Evolutionary conservation across 2,329 filamentous ascomycete genomes (phyloP).

Genomic region (Calonectria naviculata): DNA sequence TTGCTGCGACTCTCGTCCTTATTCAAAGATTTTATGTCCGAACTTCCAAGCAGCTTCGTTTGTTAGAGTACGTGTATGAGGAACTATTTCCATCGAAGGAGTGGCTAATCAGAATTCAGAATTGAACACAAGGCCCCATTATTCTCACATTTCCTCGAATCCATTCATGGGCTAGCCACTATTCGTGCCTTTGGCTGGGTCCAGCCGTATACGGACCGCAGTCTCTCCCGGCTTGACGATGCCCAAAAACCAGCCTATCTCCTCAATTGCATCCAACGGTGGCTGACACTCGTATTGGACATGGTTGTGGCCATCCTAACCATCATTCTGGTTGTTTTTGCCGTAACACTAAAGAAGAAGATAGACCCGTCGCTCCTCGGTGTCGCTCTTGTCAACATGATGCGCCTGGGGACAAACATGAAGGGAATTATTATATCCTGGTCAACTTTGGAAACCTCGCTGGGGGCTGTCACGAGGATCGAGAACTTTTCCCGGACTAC

Average conservation of each 20-base stretch:
- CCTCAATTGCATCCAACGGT: constrained; percentile 62
- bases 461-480: constrained; percentile 44
- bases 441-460: constrained; percentile 44
- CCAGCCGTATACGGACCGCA: constrained; percentile 50
- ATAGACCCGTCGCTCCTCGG: constrained; percentile 47
- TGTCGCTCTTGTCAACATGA: constrained; percentile 51
- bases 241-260: constrained; percentile 66
- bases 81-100: no score
- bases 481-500: constrained; percentile 40
- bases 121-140: constrained; percentile 48
- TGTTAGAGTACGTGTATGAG: constrained; percentile 53
- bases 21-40: constrained; percentile 65
- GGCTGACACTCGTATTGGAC: constrained; percentile 63
- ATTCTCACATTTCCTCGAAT: constrained; percentile 47
- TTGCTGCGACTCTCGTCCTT: constrained; percentile 53
- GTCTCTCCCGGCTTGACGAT: constrained; percentile 51
- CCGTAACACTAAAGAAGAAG: constrained; percentile 47
- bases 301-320: constrained; percentile 62
- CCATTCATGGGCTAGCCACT: constrained; percentile 44
- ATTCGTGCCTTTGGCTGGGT: constrained; percentile 54
- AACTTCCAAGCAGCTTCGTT: constrained; percentile 65
- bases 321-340: constrained; percentile 49
- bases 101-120: constrained; percentile 19
- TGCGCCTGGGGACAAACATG: constrained; percentile 40
- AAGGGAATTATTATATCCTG: constrained; percentile 42